Evolutionary conservation across 148 eudicot species (phyloP).

Genomic region (Cornus kousa): DNA sequence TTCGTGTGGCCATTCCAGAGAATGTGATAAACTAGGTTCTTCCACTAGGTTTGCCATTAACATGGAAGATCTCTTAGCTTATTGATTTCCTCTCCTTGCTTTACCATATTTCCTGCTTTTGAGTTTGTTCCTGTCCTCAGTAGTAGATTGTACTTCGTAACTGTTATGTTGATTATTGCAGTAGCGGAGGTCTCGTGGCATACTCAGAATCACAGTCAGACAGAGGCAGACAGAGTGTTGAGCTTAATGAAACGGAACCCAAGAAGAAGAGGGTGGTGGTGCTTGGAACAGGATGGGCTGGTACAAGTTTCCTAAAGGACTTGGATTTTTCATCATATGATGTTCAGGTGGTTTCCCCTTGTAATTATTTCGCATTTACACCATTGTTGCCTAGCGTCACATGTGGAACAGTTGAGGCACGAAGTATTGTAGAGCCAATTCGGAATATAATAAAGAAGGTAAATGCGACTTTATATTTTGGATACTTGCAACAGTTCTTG

Average conservation of each 20-base stretch:
- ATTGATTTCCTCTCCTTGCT: neutral
- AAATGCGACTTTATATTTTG: neutral
- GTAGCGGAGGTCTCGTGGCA: slow-evolving; percentile 69
- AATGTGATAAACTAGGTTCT: neutral
- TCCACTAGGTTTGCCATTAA: neutral
- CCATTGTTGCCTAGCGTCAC: slow-evolving; percentile 93
- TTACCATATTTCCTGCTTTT: neutral
- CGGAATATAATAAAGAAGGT: slow-evolving; percentile 84
- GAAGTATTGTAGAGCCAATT: slow-evolving; percentile 85
- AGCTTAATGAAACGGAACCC: slow-evolving; percentile 24
- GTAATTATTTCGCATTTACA: slow-evolving; percentile 90
- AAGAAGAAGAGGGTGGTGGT: slow-evolving; percentile 71
- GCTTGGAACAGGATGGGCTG: slow-evolving; percentile 94
- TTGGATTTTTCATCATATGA: slow-evolving; percentile 69
- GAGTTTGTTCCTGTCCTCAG: neutral
- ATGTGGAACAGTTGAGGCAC: slow-evolving; percentile 82
- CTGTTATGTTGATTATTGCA: slow-evolving; percentile 24
- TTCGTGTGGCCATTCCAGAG: neutral
- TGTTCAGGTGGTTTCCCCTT: slow-evolving; percentile 82
- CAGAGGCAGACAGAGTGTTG: slow-evolving; percentile 15
- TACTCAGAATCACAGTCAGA: slow-evolving; percentile 55
- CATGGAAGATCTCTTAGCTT: neutral
- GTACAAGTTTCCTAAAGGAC: slow-evolving; percentile 68
- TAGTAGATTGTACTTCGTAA: slow-evolving; percentile 4
- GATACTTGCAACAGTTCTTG: neutral